A percentile compares a stretch with the other conserved stretches of the same genome.
These are phyloP conservation scores for Phlyctochytrium arcticum DNA, from an alignment of 192 early-diverging fungal genomes.

Conservation along the genomic window DNA sequence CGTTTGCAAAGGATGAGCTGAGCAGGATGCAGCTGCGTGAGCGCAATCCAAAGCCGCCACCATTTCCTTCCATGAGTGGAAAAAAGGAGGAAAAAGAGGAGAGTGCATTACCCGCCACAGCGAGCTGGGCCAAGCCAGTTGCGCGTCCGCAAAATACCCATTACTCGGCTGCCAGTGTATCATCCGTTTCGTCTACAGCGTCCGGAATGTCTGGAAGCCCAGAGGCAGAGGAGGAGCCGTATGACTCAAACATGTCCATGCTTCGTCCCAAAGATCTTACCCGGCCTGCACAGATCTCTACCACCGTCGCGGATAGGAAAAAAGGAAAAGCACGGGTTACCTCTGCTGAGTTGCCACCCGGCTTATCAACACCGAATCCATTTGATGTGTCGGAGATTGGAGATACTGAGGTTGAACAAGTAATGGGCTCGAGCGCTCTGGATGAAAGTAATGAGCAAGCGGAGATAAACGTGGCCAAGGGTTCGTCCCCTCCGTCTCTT, in stretches of 20 bases:
- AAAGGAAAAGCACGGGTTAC: not conserved
- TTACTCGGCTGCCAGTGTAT: not conserved
- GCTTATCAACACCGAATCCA: conserved; percentile 1
- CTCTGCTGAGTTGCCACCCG: conserved; percentile 1
- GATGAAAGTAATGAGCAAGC: conserved; percentile 21
- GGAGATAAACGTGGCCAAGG: conserved; percentile 8
- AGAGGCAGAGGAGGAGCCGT: not conserved
- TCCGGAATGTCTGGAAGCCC: not conserved
- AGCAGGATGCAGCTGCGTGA: conserved; percentile 37
- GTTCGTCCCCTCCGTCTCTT: not conserved
- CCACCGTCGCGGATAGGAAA: not conserved
- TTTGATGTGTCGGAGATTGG: not conserved
- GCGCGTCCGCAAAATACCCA: conserved; percentile 5
- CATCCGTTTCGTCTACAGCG: conserved; percentile 2
- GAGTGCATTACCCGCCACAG: conserved; percentile 44
- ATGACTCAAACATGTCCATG: not conserved
- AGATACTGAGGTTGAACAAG: conserved; percentile 26
- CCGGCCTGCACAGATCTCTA: not conserved
- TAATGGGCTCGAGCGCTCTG: conserved; percentile 41
- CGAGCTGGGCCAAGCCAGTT: conserved; percentile 51
- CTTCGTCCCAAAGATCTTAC: not conserved
- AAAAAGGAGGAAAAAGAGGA: conserved; percentile 39
- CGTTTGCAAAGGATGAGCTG: conserved; percentile 86
- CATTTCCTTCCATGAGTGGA: conserved; percentile 29
- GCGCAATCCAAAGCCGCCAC: conserved; percentile 37